Conservation (phyloP, 345 rosid genomes). For the Pistacia integerrima region DNA sequence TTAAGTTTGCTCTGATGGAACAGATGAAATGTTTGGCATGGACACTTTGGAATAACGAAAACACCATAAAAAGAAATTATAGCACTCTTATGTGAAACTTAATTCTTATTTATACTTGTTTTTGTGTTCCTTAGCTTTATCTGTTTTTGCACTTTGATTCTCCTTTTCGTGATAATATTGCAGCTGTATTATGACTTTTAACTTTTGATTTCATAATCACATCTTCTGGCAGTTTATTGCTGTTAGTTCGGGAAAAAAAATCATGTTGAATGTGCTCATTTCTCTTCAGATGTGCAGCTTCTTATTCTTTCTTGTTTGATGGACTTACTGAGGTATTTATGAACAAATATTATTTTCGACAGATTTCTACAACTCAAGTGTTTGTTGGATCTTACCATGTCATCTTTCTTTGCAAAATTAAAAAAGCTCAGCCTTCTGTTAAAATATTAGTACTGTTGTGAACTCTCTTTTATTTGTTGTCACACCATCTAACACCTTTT, state of each 20-base stretch:
- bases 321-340: slow-evolving; percentile 85
- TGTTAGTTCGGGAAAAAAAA: slow-evolving; percentile 91
- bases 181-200: background rate
- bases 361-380: background rate
- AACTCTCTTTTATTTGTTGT: too few species aligned
- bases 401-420: background rate
- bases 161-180: background rate
- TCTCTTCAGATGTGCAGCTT: slow-evolving; percentile 97
- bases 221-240: slow-evolving; percentile 16
- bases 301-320: slow-evolving; percentile 95
- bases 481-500: too few species aligned
- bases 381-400: background rate
- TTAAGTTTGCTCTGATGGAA: background rate
- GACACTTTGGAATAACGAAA: background rate
- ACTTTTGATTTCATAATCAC: slow-evolving; percentile 9
- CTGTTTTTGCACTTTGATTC: background rate
- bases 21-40: background rate
- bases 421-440: background rate
- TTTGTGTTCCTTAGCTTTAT: background rate
- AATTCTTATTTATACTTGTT: background rate
- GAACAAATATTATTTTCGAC: background rate
- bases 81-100: background rate
- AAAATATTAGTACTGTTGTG: background rate
- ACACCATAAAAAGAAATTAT: background rate
- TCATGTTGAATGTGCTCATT: slow-evolving; percentile 90